Conservation (phyloP, 768 basidiomycete species). For the Lentinula raphanica region DNA sequence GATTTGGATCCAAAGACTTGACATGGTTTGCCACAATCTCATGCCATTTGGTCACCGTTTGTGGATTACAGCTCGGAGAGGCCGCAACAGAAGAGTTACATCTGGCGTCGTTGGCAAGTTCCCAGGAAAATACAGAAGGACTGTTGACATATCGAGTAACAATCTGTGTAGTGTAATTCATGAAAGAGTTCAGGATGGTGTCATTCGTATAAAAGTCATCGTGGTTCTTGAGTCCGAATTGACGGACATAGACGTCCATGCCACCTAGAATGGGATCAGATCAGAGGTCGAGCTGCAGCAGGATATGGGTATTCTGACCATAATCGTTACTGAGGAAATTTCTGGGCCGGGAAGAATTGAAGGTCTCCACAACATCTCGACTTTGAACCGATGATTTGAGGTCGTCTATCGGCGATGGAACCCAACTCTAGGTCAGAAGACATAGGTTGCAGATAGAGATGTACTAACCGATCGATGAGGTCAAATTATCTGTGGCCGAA, state of each 20-base stretch:
- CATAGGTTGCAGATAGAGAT: too few species aligned
- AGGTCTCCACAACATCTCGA: slow-evolving; percentile 13
- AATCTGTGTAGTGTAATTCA: slow-evolving; percentile 51
- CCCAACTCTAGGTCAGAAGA: too few species aligned
- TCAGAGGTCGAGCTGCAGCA: background rate
- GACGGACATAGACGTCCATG: slow-evolving; percentile 62
- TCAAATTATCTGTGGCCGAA: slow-evolving; percentile 23
- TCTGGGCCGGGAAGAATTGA: slow-evolving; percentile 39
- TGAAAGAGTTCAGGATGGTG: slow-evolving; percentile 44
- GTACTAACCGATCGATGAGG: slow-evolving; percentile 4
- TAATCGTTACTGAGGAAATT: slow-evolving; percentile 60
- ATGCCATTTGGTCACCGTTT: slow-evolving; percentile 56
- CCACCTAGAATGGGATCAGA: slow-evolving; percentile 37
- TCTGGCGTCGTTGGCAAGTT: slow-evolving; percentile 64
- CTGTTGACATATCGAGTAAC: slow-evolving; percentile 52
- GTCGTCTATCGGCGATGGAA: too few species aligned
- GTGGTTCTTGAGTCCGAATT: slow-evolving; percentile 40
- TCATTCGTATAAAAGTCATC: slow-evolving; percentile 56
- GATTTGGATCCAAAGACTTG: slow-evolving; percentile 49
- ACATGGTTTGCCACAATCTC: slow-evolving; percentile 40
- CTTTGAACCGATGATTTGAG: slow-evolving; percentile 6
- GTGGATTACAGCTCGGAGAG: slow-evolving; percentile 38
- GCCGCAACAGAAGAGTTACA: slow-evolving; percentile 52
- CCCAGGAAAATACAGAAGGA: slow-evolving; percentile 52
- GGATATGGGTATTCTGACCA: slow-evolving; percentile 28